These are phyloP conservation scores for Pelargonium australe DNA, from an alignment of 441 rosid species.

Conservation along the genomic window DNA sequence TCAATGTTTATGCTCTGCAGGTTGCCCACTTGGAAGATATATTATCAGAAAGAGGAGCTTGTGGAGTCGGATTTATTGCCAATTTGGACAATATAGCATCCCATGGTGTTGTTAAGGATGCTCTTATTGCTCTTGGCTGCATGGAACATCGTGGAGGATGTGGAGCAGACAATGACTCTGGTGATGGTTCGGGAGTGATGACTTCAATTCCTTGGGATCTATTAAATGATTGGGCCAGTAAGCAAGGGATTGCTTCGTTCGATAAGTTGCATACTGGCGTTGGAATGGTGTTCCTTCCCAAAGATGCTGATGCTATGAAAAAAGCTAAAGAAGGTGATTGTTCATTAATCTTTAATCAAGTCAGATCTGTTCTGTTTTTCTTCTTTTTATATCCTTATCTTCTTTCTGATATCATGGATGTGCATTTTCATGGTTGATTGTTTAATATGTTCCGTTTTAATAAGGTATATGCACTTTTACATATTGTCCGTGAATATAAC, in stretches of 20 bases:
- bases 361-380: neutral
- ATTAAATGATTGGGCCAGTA: slow-evolving; percentile 74
- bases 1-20: slow-evolving; percentile 26
- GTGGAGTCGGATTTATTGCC: slow-evolving; percentile 99
- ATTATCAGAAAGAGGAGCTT: slow-evolving; percentile 90
- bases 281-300: slow-evolving; percentile 92
- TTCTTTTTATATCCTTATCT: neutral
- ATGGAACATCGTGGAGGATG: slow-evolving; percentile 99
- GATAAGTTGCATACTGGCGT: slow-evolving; percentile 90
- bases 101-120: slow-evolving; percentile 70
- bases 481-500: slow-evolving; percentile 5
- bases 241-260: slow-evolving; percentile 66
- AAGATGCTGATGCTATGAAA: slow-evolving; percentile 48
- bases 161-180: slow-evolving; percentile 98
- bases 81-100: slow-evolving; percentile 85
- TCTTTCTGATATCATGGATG: neutral
- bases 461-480: slow-evolving; percentile 1
- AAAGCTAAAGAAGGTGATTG: slow-evolving; percentile 81
- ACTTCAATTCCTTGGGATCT: slow-evolving; percentile 96
- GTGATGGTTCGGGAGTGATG: slow-evolving; percentile 97
- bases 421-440: slow-evolving; percentile 5
- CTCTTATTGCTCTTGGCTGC: slow-evolving; percentile 89
- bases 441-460: neutral
- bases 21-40: slow-evolving; percentile 86
- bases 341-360: slow-evolving; percentile 10